Conservation (phyloP, 345 rosid species). For the Hypericum androsaemum region DNA sequence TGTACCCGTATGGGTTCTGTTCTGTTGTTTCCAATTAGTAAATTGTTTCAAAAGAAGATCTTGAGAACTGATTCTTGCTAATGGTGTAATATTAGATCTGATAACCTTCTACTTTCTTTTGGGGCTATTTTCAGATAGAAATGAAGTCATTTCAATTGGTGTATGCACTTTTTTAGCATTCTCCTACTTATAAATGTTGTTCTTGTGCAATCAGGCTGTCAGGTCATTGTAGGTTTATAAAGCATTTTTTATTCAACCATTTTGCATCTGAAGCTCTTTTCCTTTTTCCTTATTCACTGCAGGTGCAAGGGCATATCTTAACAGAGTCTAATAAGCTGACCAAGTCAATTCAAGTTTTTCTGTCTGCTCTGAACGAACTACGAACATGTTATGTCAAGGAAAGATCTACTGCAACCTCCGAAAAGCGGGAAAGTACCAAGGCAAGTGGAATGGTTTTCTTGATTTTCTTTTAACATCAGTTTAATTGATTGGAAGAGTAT, state of each 20-base stretch:
- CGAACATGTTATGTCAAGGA: conserved; percentile 58
- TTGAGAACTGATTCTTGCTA: too few relatives aligned
- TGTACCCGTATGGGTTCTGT: too few relatives aligned
- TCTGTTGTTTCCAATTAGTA: too few relatives aligned
- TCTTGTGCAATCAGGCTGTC: not conserved
- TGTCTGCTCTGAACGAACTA: conserved; percentile 79
- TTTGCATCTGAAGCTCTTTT: not conserved
- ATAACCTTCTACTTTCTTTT: too few relatives aligned
- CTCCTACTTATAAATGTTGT: too few relatives aligned
- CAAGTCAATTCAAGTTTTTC: conserved; percentile 79
- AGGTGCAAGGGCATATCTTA: conserved; percentile 75
- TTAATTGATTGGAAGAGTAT: not conserved
- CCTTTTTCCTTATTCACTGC: conserved; percentile 15
- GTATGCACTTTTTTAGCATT: too few relatives aligned
- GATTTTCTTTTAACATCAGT: not conserved
- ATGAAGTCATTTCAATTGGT: too few relatives aligned
- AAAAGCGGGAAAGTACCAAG: conserved; percentile 56
- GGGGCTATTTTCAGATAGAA: too few relatives aligned
- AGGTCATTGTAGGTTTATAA: not conserved
- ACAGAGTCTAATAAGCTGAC: conserved; percentile 53
- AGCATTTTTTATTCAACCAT: not conserved
- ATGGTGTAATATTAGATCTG: too few relatives aligned
- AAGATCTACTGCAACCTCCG: conserved; percentile 37
- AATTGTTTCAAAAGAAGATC: too few relatives aligned
- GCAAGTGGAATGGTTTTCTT: conserved; percentile 14